Base-by-base conservation (phyloP, 1,139 yeast species). In the Pichia sp. region DNA sequence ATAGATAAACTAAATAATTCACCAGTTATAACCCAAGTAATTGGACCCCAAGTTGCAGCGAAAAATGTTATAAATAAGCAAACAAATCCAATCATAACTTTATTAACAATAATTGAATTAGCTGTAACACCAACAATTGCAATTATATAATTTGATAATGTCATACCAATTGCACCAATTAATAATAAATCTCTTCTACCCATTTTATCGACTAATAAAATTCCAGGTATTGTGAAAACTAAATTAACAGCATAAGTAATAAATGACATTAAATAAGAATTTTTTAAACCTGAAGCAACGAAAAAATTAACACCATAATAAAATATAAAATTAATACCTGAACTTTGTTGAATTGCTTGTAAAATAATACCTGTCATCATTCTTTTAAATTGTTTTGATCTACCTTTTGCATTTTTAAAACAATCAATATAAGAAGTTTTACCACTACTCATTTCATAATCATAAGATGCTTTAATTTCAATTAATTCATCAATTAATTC, bases 1-100 rank as follows among this genome's bases (percentile, higher is more conserved):
- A 80, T 74, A 45, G 79, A 72, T 49, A 83, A 69, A 43, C 86
- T 80, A 68, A 72, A 83, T 45, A 80, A 70, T 61, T 84, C 94
- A 39, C 85, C 83, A 49, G 80, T 70, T 46, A 81, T 67, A 38
- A 84, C 88, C 91, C 91, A 83, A 32, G 77, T 75, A 44, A 77
- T 69, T 34, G 89, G 89, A 56, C 91, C 93, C 89, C 89, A 83
- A 26, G 88, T 71, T 41, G 84, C 68, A 23, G 89, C 89, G 58
- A 81, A 82, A 59, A 75, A 78, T 24, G 83, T 77, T 58, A 81
- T 81, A 56, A 79, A 82, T 34, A 76, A 62, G 70, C 88, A 82
- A 32, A 78, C 71, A 62, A 82, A 80, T 14, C 83, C 79, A 50
- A 82, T 66, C 62, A 79, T 69, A 39, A 72, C 71, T 62, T 79